Evolutionary conservation across 106 monocot species (phyloP), one percentile per base, ranked within the genome.

Genomic region (Acorus calamus): DNA sequence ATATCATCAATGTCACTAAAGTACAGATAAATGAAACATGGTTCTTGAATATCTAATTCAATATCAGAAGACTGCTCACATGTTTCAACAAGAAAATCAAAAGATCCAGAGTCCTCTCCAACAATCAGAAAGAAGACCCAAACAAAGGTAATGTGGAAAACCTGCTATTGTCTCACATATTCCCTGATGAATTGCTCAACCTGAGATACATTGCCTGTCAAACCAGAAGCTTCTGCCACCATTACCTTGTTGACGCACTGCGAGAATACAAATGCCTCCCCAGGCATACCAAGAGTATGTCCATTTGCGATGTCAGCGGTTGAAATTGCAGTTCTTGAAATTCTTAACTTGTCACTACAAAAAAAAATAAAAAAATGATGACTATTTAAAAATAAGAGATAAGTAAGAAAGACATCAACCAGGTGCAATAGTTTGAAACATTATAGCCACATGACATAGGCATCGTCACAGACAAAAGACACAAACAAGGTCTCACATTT

Each of bases 201-300:
- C 8, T 85, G 77, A 53, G 82, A 79, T 2, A 96, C 47, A 47
- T 87, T 79, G 6, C 87, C 82, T 6, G 70, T 83, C 44, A 90
- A 46, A n/a, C 84, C 94, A 51, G 90, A 87, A 54, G 86, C 71
- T 47, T 96, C 94, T 10, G 82, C 78, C 6, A 86, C 74, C 0
- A 76, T 50, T 54, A 96, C 82, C 79, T 84, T 87, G 87, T 96
- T 96, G 10, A 51, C 64, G 73, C 94, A 87, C 50, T 96, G 90
- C 5, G 70, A 52, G 69, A 96, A 96, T 4, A 62, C 44, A 49
- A 94, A 94, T 28, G 76, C 49, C 61, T 86, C 80, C 28, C 80
- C 89, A 52, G 83, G 71, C 3, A 82, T 66, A 3, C 94, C 90
- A 47, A 96, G 81, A 4, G 75, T 78, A 66, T 78, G 77, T 57